Evolutionary conservation across 257 asterid genomes (phyloP), one percentile per base, ranked within the genome.

Genomic region (Solanum bukasovii): DNA sequence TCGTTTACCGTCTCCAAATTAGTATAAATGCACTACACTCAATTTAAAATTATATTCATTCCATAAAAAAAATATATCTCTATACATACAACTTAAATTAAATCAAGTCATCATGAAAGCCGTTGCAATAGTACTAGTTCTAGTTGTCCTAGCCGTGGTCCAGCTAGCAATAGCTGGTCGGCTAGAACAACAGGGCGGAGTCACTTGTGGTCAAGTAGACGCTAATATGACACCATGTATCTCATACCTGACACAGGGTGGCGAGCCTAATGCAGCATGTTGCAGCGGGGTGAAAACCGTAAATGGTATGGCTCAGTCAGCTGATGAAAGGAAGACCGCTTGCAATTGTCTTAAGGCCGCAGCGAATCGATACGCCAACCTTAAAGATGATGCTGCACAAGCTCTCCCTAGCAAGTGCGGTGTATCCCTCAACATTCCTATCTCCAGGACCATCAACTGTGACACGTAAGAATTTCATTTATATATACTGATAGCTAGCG

Each of bases 371-470:
- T 84, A 86, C 14, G 4, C 92, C 0, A 90, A 83, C 63, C 84
- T 93, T 86, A 88, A 90, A 87, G 94, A 92, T 44, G 90, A 38
- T 13, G 91, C 91, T 3, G 93, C 94, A 2, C 91, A 88, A 88
- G 89, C 86, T 74, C 87, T 92, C 18, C 92, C 91, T 3, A 13
- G 13, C 18, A 90, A 90, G 71, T 94, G 96, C 20, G 85, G 72
- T 0, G 95, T 94, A 9, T 9, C 65, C 1, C 13, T 93, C 82
- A 94, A 92, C 71, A 85, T 92, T 18, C 93, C 93, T 1, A 61
- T 93, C 88, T 92, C 94, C 18, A 91, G 90, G 65, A 87, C 21
- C 16, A 91, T 92, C 63, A 88, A 93, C 68, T 93, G 93, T 46
- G 84, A 56, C 56, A 84, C 9, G 93, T 91, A 61, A 88, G 91